Evolutionary conservation across 345 rosid genomes (phyloP).

Genomic region (Anacardium occidentale): DNA sequence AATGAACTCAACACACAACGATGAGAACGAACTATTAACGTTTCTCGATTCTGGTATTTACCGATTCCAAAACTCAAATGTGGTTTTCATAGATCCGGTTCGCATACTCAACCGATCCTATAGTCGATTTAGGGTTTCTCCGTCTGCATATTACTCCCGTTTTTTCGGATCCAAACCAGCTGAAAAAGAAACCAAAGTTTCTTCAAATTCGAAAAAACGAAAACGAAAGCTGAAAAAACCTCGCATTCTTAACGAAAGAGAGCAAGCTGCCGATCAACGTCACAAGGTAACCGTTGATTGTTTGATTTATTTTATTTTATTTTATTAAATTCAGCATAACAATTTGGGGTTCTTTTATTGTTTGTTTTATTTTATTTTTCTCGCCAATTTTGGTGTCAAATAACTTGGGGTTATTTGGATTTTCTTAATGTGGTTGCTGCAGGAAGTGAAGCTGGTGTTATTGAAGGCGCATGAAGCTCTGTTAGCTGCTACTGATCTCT

Average conservation of each 20-base stretch:
- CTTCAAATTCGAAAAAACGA: conserved; percentile 44
- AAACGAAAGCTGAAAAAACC: conserved; percentile 49
- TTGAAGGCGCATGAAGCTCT: conserved; percentile 53
- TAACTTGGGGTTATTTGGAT: too few relatives aligned
- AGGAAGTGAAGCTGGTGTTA: conserved; percentile 54
- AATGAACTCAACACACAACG: conserved; percentile 35
- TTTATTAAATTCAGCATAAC: not conserved
- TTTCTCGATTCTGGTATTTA: conserved; percentile 55
- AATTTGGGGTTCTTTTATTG: too few relatives aligned
- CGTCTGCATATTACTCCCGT: conserved; percentile 75
- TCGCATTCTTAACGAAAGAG: conserved; percentile 51
- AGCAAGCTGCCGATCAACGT: conserved; percentile 58
- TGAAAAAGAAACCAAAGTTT: conserved; percentile 15
- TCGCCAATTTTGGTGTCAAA: not conserved
- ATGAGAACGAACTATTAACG: conserved; percentile 21
- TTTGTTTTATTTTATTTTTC: not conserved
- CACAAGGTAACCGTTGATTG: conserved; percentile 47
- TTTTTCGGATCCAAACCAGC: conserved; percentile 45
- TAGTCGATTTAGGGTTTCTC: conserved; percentile 53
- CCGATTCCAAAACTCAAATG: conserved; percentile 39
- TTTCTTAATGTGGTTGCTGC: not conserved
- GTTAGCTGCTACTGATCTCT: conserved; percentile 41
- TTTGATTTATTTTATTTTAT: not conserved
- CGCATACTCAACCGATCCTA: conserved; percentile 61
- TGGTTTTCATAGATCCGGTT: conserved; percentile 68